phyloP scores from a whole-genome alignment of 2,329 filamentous ascomycete species.

The Monosporascus sp. region DNA sequence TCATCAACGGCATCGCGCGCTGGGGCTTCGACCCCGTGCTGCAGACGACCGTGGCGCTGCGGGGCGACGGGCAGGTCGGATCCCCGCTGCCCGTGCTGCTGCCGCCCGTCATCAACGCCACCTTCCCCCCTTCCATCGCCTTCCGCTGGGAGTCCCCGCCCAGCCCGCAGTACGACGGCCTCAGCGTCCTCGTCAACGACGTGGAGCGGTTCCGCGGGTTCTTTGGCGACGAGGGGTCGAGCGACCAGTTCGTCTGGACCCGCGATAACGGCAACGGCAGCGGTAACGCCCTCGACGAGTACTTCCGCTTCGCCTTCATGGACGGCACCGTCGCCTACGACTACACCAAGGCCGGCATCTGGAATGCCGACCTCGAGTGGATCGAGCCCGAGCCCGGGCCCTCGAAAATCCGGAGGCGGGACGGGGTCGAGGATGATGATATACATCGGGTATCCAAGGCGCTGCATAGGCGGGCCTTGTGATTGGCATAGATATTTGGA shows the following conservation, averaged over 20 bases:
- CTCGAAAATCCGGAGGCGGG: slow-evolving; percentile 36
- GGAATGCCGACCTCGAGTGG: slow-evolving; percentile 62
- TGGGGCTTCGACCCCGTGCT: slow-evolving; percentile 92
- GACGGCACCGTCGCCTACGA: slow-evolving; percentile 59
- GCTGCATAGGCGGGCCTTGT: slow-evolving; percentile 1
- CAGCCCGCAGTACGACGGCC: slow-evolving; percentile 59
- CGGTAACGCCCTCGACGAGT: slow-evolving; percentile 46
- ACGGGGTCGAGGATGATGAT: slow-evolving; percentile 7
- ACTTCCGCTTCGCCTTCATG: slow-evolving; percentile 74
- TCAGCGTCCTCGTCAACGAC: slow-evolving; percentile 79
- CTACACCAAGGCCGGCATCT: slow-evolving; percentile 71
- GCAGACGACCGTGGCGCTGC: slow-evolving; percentile 70
- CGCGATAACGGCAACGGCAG: slow-evolving; percentile 33
- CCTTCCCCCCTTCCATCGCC: slow-evolving; percentile 57
- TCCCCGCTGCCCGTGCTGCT: slow-evolving; percentile 54
- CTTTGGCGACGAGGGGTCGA: slow-evolving; percentile 50
- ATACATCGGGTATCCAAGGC: slow-evolving; percentile 9
- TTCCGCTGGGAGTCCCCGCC: slow-evolving; percentile 49
- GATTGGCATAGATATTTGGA: background rate
- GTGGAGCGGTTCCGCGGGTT: slow-evolving; percentile 76
- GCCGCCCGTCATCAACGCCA: slow-evolving; percentile 40
- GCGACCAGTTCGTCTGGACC: slow-evolving; percentile 53
- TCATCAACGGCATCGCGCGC: slow-evolving; percentile 87
- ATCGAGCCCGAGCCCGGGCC: slow-evolving; percentile 58
- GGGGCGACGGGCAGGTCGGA: slow-evolving; percentile 60